Evolutionary conservation across 768 basidiomycete species (phyloP).

Genomic region (Mycena alexandri): DNA sequence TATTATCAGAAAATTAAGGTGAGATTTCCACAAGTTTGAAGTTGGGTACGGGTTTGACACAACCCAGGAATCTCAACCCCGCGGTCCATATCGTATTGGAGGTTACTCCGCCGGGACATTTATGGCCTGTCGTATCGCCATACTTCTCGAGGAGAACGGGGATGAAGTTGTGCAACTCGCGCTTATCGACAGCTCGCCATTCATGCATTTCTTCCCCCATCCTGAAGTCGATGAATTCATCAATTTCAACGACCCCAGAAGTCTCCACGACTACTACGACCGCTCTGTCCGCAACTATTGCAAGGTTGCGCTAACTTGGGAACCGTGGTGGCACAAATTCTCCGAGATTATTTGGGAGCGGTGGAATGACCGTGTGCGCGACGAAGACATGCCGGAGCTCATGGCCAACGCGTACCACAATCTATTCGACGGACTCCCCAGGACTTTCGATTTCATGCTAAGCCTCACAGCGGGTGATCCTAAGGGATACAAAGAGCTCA

Average conservation of each 20-base stretch:
- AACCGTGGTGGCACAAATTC: conserved; percentile 10
- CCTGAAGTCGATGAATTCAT: not conserved
- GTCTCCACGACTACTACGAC: not conserved
- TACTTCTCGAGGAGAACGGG: conserved; percentile 4
- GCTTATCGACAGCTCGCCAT: conserved; percentile 15
- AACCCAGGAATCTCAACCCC: not conserved
- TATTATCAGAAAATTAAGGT: conserved; percentile 19
- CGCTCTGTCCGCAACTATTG: not conserved
- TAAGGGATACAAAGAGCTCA: not conserved
- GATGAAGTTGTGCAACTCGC: conserved; percentile 12
- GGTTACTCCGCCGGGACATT: conserved; percentile 6
- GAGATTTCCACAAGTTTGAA: not conserved
- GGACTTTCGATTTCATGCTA: conserved; percentile 4
- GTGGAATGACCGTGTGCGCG: conserved; percentile 11
- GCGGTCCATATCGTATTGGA: conserved; percentile 8
- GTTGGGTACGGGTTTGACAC: not conserved
- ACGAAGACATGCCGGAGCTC: conserved; percentile 5
- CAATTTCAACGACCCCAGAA: conserved; percentile 1
- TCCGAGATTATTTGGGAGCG: conserved; percentile 5
- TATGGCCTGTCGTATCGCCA: conserved; percentile 6
- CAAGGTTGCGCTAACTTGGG: too few species aligned
- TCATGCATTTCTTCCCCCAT: not conserved
- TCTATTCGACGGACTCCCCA: not conserved
- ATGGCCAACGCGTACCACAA: conserved; percentile 2
- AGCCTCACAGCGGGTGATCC: not conserved